Evolutionary conservation across 257 asterid species (phyloP).

Genomic region (Solanum corneliomulleri): DNA sequence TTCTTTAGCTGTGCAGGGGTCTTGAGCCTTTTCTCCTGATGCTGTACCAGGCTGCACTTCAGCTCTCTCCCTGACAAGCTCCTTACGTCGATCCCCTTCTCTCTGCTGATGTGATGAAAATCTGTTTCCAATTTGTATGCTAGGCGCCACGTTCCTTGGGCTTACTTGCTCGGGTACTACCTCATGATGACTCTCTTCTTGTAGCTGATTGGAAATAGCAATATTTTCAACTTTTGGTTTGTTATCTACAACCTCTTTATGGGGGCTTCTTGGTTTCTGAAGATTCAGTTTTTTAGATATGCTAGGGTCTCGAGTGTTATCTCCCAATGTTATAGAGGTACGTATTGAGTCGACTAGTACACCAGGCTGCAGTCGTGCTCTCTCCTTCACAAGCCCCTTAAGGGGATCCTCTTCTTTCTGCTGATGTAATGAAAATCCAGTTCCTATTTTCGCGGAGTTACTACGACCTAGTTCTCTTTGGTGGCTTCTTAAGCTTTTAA

Average conservation of each 20-base stretch:
- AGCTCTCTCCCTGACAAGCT: conserved; percentile 22
- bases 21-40: background rate
- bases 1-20: background rate
- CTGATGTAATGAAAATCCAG: background rate
- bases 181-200: conserved; percentile 8
- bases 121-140: background rate
- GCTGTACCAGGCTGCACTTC: conserved; percentile 14
- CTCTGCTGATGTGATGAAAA: background rate
- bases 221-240: background rate
- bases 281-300: background rate
- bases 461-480: background rate
- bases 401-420: conserved; percentile 4
- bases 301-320: background rate
- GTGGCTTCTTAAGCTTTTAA: conserved; percentile 1
- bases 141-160: background rate
- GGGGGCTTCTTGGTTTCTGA: background rate
- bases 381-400: conserved; percentile 20
- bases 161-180: background rate
- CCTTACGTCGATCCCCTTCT: conserved; percentile 3
- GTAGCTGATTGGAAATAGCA: conserved; percentile 1
- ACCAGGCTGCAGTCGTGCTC: conserved; percentile 7
- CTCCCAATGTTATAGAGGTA: conserved; percentile 3
- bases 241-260: background rate
- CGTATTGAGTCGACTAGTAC: background rate
- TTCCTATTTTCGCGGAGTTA: background rate